Conservation (phyloP, 2,329 filamentous ascomycete species). For the Alternaria incomplexa region DNA sequence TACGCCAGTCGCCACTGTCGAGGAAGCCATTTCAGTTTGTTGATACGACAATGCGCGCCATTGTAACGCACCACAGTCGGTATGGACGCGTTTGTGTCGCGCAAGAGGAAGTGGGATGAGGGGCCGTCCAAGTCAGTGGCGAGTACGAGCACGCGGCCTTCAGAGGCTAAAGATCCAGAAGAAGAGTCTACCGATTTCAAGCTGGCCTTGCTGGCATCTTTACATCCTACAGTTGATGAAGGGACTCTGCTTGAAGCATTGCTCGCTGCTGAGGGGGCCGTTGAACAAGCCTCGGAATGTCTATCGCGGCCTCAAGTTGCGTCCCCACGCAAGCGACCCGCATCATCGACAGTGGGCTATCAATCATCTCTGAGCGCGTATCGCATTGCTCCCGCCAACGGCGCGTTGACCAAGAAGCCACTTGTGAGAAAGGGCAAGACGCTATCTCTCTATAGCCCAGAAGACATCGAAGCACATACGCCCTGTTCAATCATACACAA, state of each 20-base stretch:
- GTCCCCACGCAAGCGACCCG: slow-evolving; percentile 42
- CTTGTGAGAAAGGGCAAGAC: slow-evolving; percentile 81
- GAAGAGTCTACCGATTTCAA: slow-evolving; percentile 90
- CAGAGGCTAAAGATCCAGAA: slow-evolving; percentile 5
- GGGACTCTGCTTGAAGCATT: slow-evolving; percentile 78
- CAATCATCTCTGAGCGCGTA: slow-evolving; percentile 52
- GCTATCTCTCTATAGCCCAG: slow-evolving; percentile 79
- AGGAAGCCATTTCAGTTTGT: not conserved
- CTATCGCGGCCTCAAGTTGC: slow-evolving; percentile 51
- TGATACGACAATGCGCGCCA: not conserved
- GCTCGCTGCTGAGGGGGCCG: slow-evolving; percentile 77
- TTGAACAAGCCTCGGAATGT: slow-evolving; percentile 67
- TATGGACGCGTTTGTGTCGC: slow-evolving; percentile 50
- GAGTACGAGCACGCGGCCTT: not conserved
- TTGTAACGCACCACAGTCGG: not conserved
- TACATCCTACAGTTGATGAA: slow-evolving; percentile 70
- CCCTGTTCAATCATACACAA: slow-evolving; percentile 94
- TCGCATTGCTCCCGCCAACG: slow-evolving; percentile 16
- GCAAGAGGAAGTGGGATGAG: slow-evolving; percentile 42
- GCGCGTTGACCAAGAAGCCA: slow-evolving; percentile 42
- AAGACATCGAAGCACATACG: slow-evolving; percentile 81
- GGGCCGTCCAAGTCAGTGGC: not conserved
- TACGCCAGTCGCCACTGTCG: not conserved
- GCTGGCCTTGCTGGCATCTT: slow-evolving; percentile 79
- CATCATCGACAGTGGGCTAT: slow-evolving; percentile 43